phyloP scores from a whole-genome alignment of 345 rosid species.

The Noccaea bulbosa region DNA sequence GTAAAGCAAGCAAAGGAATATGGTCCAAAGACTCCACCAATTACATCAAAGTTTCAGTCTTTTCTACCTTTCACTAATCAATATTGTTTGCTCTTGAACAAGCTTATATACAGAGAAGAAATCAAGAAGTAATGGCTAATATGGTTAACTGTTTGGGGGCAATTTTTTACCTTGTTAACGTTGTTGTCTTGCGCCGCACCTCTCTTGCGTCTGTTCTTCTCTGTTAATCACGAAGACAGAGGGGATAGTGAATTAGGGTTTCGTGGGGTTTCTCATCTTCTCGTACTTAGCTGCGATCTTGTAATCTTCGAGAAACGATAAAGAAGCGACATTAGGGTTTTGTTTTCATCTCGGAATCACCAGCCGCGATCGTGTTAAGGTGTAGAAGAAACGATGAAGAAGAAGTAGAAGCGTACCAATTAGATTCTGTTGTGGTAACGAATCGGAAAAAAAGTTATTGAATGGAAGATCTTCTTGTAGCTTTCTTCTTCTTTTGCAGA shows the following conservation, averaged over 20 bases:
- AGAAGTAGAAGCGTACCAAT: too few relatives aligned
- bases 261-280: neutral
- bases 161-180: constrained; percentile 20
- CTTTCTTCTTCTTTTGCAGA: too few relatives aligned
- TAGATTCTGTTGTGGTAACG: too few relatives aligned
- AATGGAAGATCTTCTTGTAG: too few relatives aligned
- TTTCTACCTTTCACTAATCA: too few relatives aligned
- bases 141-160: neutral
- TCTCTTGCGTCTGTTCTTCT: constrained; percentile 10
- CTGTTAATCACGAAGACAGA: neutral
- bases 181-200: neutral
- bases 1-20: too few relatives aligned
- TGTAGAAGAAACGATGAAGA: too few relatives aligned
- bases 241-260: neutral
- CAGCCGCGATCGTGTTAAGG: too few relatives aligned
- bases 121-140: neutral
- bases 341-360: too few relatives aligned
- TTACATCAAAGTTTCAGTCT: neutral
- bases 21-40: neutral
- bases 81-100: neutral
- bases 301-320: neutral
- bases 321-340: neutral
- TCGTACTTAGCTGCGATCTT: neutral
- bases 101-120: neutral
- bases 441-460: too few relatives aligned